phyloP scores from a whole-genome alignment of 2,329 filamentous ascomycete genomes.

The Aspergillus luchuensis region DNA sequence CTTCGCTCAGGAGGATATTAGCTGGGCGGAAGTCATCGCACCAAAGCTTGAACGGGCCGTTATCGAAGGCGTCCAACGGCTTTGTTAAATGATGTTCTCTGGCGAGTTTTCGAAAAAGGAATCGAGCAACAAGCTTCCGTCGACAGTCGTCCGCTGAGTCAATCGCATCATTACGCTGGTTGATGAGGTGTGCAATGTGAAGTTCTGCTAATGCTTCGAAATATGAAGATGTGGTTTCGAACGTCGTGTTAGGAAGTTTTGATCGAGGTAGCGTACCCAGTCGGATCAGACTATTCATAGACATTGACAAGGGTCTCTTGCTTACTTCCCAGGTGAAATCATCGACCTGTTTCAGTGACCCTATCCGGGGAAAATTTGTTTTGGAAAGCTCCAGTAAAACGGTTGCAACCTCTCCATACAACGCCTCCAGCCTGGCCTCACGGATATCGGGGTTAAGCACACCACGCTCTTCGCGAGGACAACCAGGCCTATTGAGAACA shows the following conservation, averaged over 20 bases:
- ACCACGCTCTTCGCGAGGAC: constrained; percentile 10
- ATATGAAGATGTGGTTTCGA: constrained; percentile 29
- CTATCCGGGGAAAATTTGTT: constrained; percentile 28
- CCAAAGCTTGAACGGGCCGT: constrained; percentile 31
- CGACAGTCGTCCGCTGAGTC: constrained; percentile 25
- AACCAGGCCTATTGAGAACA: constrained; percentile 25
- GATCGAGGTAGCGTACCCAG: constrained; percentile 17
- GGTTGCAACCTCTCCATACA: constrained; percentile 30
- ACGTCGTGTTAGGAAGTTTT: constrained; percentile 24
- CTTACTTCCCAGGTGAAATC: constrained; percentile 18
- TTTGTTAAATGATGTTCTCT: constrained; percentile 11
- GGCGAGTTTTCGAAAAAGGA: constrained; percentile 25
- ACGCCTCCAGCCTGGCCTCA: constrained; percentile 22
- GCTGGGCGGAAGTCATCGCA: constrained; percentile 36
- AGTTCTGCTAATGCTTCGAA: constrained; percentile 29
- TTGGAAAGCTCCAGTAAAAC: constrained; percentile 31
- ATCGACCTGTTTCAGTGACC: constrained; percentile 21
- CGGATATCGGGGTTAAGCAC: constrained; percentile 20
- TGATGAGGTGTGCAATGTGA: constrained; percentile 30
- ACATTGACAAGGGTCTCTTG: constrained; percentile 27
- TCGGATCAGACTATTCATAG: constrained; percentile 32
- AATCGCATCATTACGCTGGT: constrained; percentile 33
- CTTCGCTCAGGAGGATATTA: constrained; percentile 28
- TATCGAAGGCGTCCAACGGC: constrained; percentile 20
- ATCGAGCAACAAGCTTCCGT: constrained; percentile 31